Conservation (phyloP, 352 stramenopile species). For the Globisporangium spinosum region DNA sequence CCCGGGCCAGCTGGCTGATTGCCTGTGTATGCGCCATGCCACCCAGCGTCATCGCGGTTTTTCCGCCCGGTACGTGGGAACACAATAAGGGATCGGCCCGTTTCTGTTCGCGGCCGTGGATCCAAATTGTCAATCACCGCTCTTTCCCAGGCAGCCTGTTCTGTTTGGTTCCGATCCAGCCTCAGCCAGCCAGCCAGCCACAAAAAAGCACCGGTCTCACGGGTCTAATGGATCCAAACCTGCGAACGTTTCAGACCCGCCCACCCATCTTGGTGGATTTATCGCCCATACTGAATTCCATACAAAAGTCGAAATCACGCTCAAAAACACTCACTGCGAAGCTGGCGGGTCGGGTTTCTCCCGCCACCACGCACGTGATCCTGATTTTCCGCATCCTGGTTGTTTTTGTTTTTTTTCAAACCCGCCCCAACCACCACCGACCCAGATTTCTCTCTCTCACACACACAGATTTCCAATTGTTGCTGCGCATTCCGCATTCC, state of each 20-base stretch:
- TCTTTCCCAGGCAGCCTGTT: neutral
- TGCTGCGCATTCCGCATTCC: neutral
- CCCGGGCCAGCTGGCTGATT: neutral
- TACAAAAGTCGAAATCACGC: neutral
- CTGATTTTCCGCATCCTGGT: neutral
- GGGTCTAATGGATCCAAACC: neutral
- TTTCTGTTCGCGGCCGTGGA: neutral
- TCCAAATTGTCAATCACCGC: constrained; percentile 5
- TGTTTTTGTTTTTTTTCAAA: neutral
- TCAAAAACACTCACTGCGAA: neutral
- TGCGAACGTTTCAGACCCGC: neutral
- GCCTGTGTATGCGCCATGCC: constrained; percentile 16
- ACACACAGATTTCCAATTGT: neutral
- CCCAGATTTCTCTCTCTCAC: neutral
- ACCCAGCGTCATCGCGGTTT: constrained; percentile 8
- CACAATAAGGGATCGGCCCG: neutral
- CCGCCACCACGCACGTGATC: neutral
- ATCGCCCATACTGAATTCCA: neutral
- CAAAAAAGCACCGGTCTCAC: neutral
- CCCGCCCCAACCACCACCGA: neutral
- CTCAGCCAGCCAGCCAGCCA: constrained; percentile 1
- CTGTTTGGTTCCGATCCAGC: neutral
- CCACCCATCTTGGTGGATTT: constrained; percentile 9
- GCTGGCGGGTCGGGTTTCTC: neutral
- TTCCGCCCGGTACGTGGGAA: neutral